Conservation (phyloP, 345 rosid species). For the Dipteronia sinensis region DNA sequence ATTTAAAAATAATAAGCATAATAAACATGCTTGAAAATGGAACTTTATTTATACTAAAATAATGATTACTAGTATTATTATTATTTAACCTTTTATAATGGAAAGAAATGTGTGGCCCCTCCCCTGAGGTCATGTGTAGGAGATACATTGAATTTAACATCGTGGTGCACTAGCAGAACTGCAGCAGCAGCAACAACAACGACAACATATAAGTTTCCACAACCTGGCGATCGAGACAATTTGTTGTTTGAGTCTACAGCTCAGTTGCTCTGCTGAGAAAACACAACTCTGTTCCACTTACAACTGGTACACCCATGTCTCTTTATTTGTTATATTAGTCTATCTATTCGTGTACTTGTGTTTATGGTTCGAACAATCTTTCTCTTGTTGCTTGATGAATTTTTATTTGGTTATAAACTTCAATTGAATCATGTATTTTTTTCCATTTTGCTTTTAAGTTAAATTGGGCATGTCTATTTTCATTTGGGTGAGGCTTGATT, state of each 20-base stretch:
- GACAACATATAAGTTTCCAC: not conserved
- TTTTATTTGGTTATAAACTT: not conserved
- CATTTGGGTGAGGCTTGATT: not conserved
- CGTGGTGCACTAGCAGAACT: too few species aligned
- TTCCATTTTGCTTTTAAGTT: not conserved
- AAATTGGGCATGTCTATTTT: not conserved
- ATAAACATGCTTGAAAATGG: too few species aligned
- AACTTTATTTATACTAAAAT: too few species aligned
- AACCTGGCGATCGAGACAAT: not conserved
- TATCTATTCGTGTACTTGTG: not conserved
- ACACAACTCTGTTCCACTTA: not conserved
- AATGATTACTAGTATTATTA: too few species aligned
- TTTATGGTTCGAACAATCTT: not conserved
- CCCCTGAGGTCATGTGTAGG: not conserved
- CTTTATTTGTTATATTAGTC: not conserved
- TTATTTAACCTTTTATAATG: not conserved
- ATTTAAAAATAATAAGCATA: too few species aligned
- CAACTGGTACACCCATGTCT: not conserved
- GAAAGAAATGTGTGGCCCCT: not conserved
- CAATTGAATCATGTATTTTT: not conserved
- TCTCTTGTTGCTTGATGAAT: not conserved
- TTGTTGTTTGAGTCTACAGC: not conserved
- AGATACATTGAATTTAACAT: slow-evolving; percentile 15
- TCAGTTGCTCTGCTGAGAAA: slow-evolving; percentile 1
- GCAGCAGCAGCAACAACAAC: not conserved